Conservation (phyloP, 2,329 filamentous ascomycete species). For the Lasiodiplodia citricola region DNA sequence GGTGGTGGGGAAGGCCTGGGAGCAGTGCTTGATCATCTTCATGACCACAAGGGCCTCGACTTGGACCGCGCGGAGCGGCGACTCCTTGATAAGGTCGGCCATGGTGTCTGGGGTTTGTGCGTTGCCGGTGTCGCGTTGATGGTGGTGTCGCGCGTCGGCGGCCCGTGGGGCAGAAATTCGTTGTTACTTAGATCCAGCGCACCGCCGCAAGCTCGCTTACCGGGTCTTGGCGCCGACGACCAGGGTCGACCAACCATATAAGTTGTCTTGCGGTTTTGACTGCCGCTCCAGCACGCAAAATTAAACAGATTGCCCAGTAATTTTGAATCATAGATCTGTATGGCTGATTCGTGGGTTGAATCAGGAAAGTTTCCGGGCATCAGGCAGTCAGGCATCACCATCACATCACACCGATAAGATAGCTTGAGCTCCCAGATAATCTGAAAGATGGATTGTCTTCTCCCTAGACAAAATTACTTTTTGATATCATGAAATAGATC, state of each 20-base stretch:
- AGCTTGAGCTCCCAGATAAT: background rate
- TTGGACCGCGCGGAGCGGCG: constrained; percentile 82
- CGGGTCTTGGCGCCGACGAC: constrained; percentile 13
- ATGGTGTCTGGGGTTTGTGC: constrained; percentile 33
- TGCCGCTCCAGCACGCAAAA: background rate
- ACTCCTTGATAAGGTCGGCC: constrained; percentile 44
- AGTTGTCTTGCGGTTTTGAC: background rate
- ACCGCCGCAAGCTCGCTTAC: constrained; percentile 20
- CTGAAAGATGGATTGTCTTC: background rate
- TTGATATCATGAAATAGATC: background rate
- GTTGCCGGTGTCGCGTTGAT: constrained; percentile 22
- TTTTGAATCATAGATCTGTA: background rate
- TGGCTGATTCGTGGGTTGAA: background rate
- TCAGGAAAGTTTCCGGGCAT: background rate
- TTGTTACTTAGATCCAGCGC: constrained; percentile 9
- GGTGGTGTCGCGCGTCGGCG: constrained; percentile 26
- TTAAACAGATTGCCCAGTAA: background rate
- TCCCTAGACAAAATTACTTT: background rate
- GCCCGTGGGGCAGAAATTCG: constrained; percentile 28
- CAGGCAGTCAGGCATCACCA: constrained; percentile 10
- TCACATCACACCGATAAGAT: background rate
- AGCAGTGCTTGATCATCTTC: constrained; percentile 97
- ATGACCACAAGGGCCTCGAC: constrained; percentile 95
- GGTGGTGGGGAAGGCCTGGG: constrained; percentile 82
- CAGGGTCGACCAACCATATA: background rate